Evolutionary conservation across 805 yeast species (phyloP), one percentile per base, ranked within the genome.

Genomic region (Candida ulmi): DNA sequence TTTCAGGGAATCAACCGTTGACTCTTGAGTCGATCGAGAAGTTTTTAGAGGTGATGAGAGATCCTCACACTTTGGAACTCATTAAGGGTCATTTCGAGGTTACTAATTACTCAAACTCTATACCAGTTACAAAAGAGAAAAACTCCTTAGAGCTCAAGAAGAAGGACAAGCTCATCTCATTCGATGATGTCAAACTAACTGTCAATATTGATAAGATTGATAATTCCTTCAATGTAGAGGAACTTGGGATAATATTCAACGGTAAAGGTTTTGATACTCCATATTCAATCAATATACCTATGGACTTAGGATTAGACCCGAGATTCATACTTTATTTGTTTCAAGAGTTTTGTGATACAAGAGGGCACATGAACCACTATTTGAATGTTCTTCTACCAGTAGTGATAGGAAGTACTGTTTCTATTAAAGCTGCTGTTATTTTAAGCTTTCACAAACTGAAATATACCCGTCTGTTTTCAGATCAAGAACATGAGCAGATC

Each of bases 321-420:
- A 17, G 13, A 8, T 32, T 30, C 17, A 17, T 17, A 17, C 17
- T 7, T 8, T 30, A 30, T 17, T 18, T 35, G 5, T 34, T 33
- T 24, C 23, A 29, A 8, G 16, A 33, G 23, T 38, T 33, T 24
- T 33, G 29, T 33, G 26, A 35, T 11, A 35, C 25, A 28, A 18
- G 17, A 35, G 32, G 32, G n/a, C 24, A 19, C 11, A 13, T 23
- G 12, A 38, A 21, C 16, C 31, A 33, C 28, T 33, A 18, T 15
- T n/a, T 38, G 19, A 33, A 29, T 11, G 45, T 46, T 11, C 37
- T 39, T 17, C 23, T 46, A 11, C 44, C 47, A 13, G 27, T 46
- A 16, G 35, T 46, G 5, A 42, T 46, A 6, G 50, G 50, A 23
- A 44, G 43, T 32, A 43, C 45, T 11, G 36, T 42, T n/a, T 39